Evolutionary conservation across 2,329 filamentous ascomycete species (phyloP), one percentile per base, ranked within the genome.

Genomic region (Curvularia eragrostidis): DNA sequence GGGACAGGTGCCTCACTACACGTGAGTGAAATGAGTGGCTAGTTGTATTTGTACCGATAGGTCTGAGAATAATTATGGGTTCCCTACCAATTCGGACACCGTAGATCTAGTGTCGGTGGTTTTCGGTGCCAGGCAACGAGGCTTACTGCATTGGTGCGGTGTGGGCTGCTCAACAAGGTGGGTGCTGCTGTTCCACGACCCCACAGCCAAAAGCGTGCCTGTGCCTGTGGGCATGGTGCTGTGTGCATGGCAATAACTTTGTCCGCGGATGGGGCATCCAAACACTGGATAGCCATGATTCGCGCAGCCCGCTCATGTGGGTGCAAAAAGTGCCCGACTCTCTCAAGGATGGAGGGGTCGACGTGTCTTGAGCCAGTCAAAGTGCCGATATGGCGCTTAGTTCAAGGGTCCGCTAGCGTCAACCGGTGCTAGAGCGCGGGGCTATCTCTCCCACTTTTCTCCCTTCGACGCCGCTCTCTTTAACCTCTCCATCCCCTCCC

Each of bases 1-100:
- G 50, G 63, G 59, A 34, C 66, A 69, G 56, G 59, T 71, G 46
- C 63, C 68, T 32, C 70, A 72, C 48, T 71, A 69, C 47, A 71
- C 68, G n/a, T 62, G 36, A 58, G 21, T 13, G 43, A 32, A 30
- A 53, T 13, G 12, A 19, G 36, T 48, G 43, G 28, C 52, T 42
- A 42, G n/a, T 38, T 59, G 59, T 59, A 53, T 19, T 53, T 52
- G 49, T 56, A 56, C 49, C 26, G 52, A 47, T 19, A 46, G 24
- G 30, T n/a, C 13, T 26, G 21, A 43, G 18, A 30, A 28, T 43
- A 41, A 39, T 21, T 46, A 36, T 46, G 32, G 47, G 23, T 39
- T 38, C 23, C 32, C 47, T 38, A 34, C 39, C 19, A n/a, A 26
- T 44, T 32, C 44, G 38, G 15, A 43, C 30, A 34, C 32, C 7